These are phyloP conservation scores for Penicillium sp. DNA, from an alignment of 2,329 filamentous ascomycete species.

Conservation along the genomic window DNA sequence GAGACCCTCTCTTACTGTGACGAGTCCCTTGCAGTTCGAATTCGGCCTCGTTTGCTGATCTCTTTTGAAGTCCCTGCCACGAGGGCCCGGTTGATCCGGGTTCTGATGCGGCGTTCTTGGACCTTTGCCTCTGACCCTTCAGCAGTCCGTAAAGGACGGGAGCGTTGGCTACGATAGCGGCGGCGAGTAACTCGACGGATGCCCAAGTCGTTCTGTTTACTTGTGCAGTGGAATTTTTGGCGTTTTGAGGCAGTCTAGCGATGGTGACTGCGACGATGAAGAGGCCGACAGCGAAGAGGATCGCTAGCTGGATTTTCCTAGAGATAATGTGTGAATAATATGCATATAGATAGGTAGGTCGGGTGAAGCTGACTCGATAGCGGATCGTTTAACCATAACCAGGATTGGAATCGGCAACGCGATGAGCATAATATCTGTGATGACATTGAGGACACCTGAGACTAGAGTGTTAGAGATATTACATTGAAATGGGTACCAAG, in stretches of 20 bases:
- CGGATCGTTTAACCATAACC: slow-evolving; percentile 14
- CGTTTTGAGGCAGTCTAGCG: slow-evolving; percentile 15
- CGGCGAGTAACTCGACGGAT: slow-evolving; percentile 15
- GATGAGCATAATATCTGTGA: slow-evolving; percentile 18
- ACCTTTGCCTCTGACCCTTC: slow-evolving; percentile 7
- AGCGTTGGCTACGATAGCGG: slow-evolving; percentile 15
- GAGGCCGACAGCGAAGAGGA: slow-evolving; percentile 15
- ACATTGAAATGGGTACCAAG: background rate
- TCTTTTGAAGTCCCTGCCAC: slow-evolving; percentile 3
- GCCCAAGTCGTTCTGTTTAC: slow-evolving; percentile 18
- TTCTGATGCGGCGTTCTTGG: slow-evolving; percentile 9
- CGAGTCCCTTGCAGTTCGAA: slow-evolving; percentile 7
- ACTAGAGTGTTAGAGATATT: background rate
- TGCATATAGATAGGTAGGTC: background rate
- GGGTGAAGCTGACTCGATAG: slow-evolving; percentile 4
- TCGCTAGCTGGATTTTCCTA: slow-evolving; percentile 15
- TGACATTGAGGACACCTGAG: slow-evolving; percentile 13
- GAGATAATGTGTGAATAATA: background rate
- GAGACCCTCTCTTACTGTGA: slow-evolving; percentile 4
- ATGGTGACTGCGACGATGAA: slow-evolving; percentile 20
- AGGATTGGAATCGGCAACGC: slow-evolving; percentile 17
- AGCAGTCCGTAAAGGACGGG: slow-evolving; percentile 14
- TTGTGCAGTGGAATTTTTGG: slow-evolving; percentile 9
- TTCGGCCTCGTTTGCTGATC: slow-evolving; percentile 2
- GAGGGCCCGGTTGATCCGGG: background rate